Evolutionary conservation across 441 rosid species (phyloP), one percentile per base, ranked within the genome.

Genomic region (Francoa sonchifolia): DNA sequence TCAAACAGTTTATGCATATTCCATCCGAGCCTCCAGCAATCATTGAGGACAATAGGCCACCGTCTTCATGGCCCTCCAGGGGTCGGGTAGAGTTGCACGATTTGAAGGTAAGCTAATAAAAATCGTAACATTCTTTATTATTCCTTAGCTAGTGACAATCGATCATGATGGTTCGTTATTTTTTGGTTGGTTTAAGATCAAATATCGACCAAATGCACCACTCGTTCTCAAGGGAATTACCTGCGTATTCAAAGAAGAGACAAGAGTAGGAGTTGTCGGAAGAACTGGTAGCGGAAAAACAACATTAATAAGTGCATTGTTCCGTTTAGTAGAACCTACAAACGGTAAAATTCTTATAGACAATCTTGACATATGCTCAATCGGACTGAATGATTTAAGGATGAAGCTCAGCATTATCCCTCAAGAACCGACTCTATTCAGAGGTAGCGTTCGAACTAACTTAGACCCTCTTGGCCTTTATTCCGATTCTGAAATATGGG

Each of bases 271-370:
- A 28, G 84, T 87, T 33, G 95, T 83, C 5, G 97, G 94, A 36
- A 69, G 92, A 34, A 82, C 97, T 0, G 92, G 89, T 60, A 87
- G 97, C 23, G 97, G 95, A 8, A 88, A 88, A 64, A 74, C 95
- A 11, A 88, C 97, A 1, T 59, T 88, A 2, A 81, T 88, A 50
- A 78, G 87, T 47, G 90, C 93, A 2, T 65, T 88, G 63, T 88
- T 88, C 59, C 90, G 87, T 6, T 59, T 83, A 23, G 95, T 88
- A 10, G 97, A 84, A 53, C 83, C 90, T 27, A 65, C 71, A 51
- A 63, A 79, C 41, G 93, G 95, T 8, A 60, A 39, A 35, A 80
- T 83, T 33, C 61, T 72, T 29, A 68, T 83, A 8, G 89, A 83
- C 54, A 81, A 77, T 35, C 65, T 83, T 43, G 84, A 80, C 67